Conservation (phyloP, 192 early-diverging fungal species). For the Coemansia sp. region DNA sequence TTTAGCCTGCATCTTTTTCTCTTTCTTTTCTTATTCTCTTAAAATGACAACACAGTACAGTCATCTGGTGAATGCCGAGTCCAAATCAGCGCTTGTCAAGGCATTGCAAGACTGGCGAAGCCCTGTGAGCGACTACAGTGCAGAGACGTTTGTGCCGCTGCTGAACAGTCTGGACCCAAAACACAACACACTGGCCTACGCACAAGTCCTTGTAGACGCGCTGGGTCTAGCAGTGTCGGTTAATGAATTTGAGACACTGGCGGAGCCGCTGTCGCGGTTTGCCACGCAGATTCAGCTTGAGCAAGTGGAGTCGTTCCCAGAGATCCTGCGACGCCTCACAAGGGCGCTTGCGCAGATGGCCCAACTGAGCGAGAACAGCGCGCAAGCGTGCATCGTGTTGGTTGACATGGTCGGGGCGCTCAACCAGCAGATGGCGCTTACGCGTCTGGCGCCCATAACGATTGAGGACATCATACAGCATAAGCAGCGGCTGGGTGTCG, state of each 20-base stretch:
- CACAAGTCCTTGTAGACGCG: slow-evolving; percentile 33
- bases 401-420: slow-evolving; percentile 24
- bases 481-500: slow-evolving; percentile 12
- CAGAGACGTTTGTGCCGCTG: background rate
- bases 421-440: slow-evolving; percentile 23
- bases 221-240: slow-evolving; percentile 16
- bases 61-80: background rate
- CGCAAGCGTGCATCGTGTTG: slow-evolving; percentile 13
- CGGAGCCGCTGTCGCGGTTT: slow-evolving; percentile 10
- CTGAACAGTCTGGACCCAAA: slow-evolving; percentile 8
- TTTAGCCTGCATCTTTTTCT: no score
- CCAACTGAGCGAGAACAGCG: background rate
- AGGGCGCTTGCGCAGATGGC: slow-evolving; percentile 5
- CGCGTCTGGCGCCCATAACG: slow-evolving; percentile 3
- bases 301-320: slow-evolving; percentile 19
- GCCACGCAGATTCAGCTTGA: slow-evolving; percentile 10
- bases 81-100: background rate
- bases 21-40: background rate
- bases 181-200: slow-evolving; percentile 12
- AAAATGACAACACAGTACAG: background rate
- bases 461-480: background rate
- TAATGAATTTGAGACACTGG: slow-evolving; percentile 11
- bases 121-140: slow-evolving; percentile 9
- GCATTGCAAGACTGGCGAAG: slow-evolving; percentile 4
- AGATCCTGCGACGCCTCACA: slow-evolving; percentile 27